Base-by-base conservation (phyloP, 2,329 filamentous ascomycete species). In the Bipolaris zeicola region DNA sequence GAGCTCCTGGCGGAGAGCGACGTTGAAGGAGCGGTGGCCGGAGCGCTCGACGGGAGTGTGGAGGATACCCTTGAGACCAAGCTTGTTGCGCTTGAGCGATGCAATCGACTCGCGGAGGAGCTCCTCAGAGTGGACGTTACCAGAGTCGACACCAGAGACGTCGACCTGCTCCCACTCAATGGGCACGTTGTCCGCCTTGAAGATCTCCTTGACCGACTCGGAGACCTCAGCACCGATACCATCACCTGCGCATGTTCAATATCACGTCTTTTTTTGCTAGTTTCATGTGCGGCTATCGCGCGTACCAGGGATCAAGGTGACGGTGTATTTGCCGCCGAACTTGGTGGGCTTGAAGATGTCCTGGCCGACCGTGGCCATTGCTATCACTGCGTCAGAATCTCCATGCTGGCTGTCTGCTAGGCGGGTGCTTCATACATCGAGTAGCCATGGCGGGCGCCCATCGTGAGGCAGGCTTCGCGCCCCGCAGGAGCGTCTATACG, bases 301-400 rank as follows among this genome's bases (percentile, higher is more conserved):
- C 79, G 69, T 84, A 87, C 94, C 95, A 79, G 95, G 95, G 78
- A 99, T 98, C 75, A 99, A 85, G 65, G 94, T 97, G 71, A 97
- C 94, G 36, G 95, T 99, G 86, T 98, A 99, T 84, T 98, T 99
- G 83, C 94, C 92, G 79, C 95, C 95, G 80, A 93, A 98, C 86
- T 98, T 95, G 83, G 94, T 92, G 71, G 93, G 93, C 87, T 97
- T 96, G 87, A 98, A 97, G 81, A 98, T 94, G 81, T 98, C 95
- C 78, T 90, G 90, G 80, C 92, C 87, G 71, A 96, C 84, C 64
- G 91, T 96, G 49, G 79, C 79, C 67, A 76, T 68, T 54, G 67
- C 73, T 76, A 54, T 51, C 34, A 43, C 31, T 18, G 14, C 43
- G 63, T 72, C 56, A 70, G 65, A 36, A 37, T 44, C 31, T 52